Base-by-base conservation (phyloP, 2,329 filamentous ascomycete species). In the Xylariaceae sp. region DNA sequence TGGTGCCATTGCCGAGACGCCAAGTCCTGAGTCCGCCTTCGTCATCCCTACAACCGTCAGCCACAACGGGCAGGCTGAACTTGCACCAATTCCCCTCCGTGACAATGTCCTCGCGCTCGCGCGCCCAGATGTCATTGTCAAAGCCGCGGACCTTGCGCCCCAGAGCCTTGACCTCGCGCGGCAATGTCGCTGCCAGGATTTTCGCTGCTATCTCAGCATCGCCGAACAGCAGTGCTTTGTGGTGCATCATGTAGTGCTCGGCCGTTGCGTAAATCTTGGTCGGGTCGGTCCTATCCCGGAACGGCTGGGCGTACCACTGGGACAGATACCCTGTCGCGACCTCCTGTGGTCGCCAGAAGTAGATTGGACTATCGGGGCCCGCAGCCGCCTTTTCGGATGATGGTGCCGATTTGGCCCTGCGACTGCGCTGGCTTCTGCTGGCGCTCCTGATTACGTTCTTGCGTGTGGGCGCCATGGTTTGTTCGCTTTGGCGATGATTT, bases 21-120 rank as follows among this genome's bases (percentile, higher is more conserved):
- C 60, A 65, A 2, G 39, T 37, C 32, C 36, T 44, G 8, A 47
- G 22, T 6, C 0, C 60, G 57, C 22, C 65, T 63, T 47, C 57
- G 62, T 41, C 15, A 19, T 26, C 39, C 16, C 10, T n/a, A 13
- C 39, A 30, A 4, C 47, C 39, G 19, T 46, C 12, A 12, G 8
- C 18, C n/a, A 65, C 57, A 4, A 73, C 63, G n/a, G 72, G 70
- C 13, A 59, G 61, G 3, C 76, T 80, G 61, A 87, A 87, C 63
- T 87, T 87, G 62, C 77, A 73, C 46, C 75, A 73, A 50, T 77
- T 86, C 2, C 79, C 84, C 15, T 78, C 72, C 32, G 74, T 72
- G 0, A 87, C 85, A 47, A 88, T 79, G 2, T 66, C 61, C 39
- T 73, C 68, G 43, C 83, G 76, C 53, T 81, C 63, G 29, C 67